Evolutionary conservation across 371 early-diverging fungal species (phyloP).

Genomic region (Rhizomucor miehei): DNA sequence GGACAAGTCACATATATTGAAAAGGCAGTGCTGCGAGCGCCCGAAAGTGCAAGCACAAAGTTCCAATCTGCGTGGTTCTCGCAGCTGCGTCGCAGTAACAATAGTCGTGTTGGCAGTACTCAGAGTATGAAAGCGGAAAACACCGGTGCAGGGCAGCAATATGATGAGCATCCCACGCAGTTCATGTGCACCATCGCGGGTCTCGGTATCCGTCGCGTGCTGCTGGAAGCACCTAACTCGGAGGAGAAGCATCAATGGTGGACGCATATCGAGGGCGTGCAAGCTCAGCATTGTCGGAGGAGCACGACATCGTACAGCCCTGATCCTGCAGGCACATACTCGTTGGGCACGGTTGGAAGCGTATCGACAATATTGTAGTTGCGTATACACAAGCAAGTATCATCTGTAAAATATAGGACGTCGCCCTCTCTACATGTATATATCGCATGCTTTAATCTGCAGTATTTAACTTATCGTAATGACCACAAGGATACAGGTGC

Average conservation of each 20-base stretch:
- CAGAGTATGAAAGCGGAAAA: background rate
- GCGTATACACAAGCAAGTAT: background rate
- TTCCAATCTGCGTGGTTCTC: too few species aligned
- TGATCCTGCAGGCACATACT: background rate
- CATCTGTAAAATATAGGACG: background rate
- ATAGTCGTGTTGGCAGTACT: background rate
- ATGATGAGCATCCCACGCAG: slow-evolving; percentile 22
- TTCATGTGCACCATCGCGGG: slow-evolving; percentile 30
- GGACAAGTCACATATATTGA: too few species aligned
- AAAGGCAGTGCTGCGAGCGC: too few species aligned
- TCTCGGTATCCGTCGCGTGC: slow-evolving; percentile 15
- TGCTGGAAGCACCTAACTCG: slow-evolving; percentile 24
- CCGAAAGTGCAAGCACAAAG: too few species aligned
- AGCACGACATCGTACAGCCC: background rate
- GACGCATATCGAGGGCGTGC: slow-evolving; percentile 18
- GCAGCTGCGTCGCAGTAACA: background rate
- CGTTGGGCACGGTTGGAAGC: background rate
- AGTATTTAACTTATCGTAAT: too few species aligned
- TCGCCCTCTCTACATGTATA: background rate
- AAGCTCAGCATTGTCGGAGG: slow-evolving; percentile 10
- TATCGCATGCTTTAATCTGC: background rate
- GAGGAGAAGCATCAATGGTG: slow-evolving; percentile 33
- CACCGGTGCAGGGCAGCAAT: background rate
- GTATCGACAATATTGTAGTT: background rate
- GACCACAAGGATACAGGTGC: too few species aligned